Conservation (phyloP, 2,329 filamentous ascomycete species). For the Alternaria angustiovoidea region DNA sequence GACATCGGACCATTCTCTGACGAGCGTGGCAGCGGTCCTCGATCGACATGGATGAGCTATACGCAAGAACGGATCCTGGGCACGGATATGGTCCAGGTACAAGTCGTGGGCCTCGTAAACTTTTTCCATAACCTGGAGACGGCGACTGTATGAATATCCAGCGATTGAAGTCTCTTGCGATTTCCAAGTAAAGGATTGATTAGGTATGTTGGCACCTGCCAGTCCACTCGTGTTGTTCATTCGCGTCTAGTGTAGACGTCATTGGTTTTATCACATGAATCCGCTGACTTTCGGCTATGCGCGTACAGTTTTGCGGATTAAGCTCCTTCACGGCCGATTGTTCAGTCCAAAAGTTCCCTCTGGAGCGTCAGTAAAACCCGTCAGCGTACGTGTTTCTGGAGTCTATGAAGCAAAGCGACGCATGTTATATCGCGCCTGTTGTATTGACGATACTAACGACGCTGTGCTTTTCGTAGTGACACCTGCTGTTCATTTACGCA, state of each 20-base stretch:
- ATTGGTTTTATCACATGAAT: conserved; percentile 20
- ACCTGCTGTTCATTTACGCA: not conserved
- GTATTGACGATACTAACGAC: conserved; percentile 7
- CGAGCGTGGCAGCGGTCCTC: conserved; percentile 29
- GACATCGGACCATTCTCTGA: conserved; percentile 41
- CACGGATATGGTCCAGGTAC: conserved; percentile 27
- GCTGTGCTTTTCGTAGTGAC: not conserved
- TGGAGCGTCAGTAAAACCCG: conserved; percentile 10
- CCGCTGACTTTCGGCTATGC: conserved; percentile 12
- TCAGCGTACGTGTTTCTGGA: conserved; percentile 7
- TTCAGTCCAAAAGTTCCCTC: not conserved
- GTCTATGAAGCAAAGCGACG: not conserved
- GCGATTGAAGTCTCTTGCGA: not conserved
- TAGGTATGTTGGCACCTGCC: conserved; percentile 1
- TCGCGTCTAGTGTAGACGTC: conserved; percentile 32
- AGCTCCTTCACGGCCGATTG: not conserved
- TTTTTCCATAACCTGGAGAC: conserved; percentile 18
- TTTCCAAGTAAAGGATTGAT: conserved; percentile 2
- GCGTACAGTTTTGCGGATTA: not conserved
- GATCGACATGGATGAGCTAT: conserved; percentile 29
- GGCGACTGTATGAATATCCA: conserved; percentile 4
- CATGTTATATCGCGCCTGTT: not conserved
- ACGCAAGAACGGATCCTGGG: conserved; percentile 25
- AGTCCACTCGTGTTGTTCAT: conserved; percentile 2
- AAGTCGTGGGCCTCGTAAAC: conserved; percentile 30